Conservation (phyloP, 2,329 filamentous ascomycete species). For the Neonectria sp. region DNA sequence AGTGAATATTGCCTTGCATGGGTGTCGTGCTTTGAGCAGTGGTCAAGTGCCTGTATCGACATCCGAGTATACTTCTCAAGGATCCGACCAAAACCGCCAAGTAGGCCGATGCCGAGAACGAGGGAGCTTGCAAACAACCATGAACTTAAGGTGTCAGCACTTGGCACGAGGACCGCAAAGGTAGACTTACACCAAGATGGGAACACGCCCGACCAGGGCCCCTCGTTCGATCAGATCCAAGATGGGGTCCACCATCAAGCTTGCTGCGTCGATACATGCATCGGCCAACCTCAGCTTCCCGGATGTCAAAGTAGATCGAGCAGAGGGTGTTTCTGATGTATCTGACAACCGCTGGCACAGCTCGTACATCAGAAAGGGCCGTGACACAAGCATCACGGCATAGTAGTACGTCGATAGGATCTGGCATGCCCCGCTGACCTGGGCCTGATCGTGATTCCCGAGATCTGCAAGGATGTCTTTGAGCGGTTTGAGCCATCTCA, state of each 20-base stretch:
- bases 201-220: constrained; percentile 61
- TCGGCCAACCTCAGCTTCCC: constrained; percentile 67
- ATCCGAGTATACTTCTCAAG: constrained; percentile 65
- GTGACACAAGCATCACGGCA: constrained; percentile 69
- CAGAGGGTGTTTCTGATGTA: constrained; percentile 33
- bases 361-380: constrained; percentile 71
- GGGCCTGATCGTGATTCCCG: constrained; percentile 42
- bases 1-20: constrained; percentile 68
- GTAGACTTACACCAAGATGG: constrained; percentile 65
- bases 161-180: no score
- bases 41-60: constrained; percentile 64
- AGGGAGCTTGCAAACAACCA: constrained; percentile 70
- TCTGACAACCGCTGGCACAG: constrained; percentile 62
- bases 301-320: constrained; percentile 49
- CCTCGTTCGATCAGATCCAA: constrained; percentile 60
- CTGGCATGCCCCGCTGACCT: constrained; percentile 64
- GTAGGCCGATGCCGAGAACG: constrained; percentile 65
- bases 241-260: constrained; percentile 66
- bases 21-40: constrained; percentile 64
- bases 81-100: constrained; percentile 67
- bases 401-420: constrained; percentile 69
- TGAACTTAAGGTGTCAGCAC: constrained; percentile 54
- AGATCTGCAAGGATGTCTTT: constrained; percentile 54
- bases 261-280: constrained; percentile 69
- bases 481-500: constrained; percentile 62